Percentiles rank a stretch among this genome's conserved stretches.
Evolutionary conservation across 2,329 filamentous ascomycete genomes (phyloP).

Genomic region (Penicillium corylophilum): DNA sequence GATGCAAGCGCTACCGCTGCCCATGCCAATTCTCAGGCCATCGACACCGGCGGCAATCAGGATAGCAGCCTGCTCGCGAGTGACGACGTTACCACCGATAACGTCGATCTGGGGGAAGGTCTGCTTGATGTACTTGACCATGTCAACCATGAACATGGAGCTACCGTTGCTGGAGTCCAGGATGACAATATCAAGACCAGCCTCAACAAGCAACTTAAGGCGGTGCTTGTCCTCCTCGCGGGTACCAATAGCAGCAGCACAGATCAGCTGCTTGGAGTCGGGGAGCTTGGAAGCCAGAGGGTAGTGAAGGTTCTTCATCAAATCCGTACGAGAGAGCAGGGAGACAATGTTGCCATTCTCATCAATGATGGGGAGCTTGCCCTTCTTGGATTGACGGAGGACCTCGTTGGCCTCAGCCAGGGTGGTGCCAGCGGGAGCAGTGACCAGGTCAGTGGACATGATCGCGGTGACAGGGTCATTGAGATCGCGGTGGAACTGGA

Average conservation of each 20-base stretch:
- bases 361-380: conserved; percentile 93
- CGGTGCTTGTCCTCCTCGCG: conserved; percentile 88
- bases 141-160: conserved; percentile 97
- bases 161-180: conserved; percentile 97
- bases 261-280: conserved; percentile 95
- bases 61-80: conserved; percentile 87
- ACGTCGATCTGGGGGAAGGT: conserved; percentile 85
- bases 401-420: conserved; percentile 89
- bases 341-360: conserved; percentile 80
- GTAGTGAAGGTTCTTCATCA: conserved; percentile 98
- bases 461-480: conserved; percentile 75
- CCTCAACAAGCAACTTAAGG: conserved; percentile 84
- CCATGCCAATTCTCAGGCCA: conserved; percentile 97
- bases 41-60: conserved; percentile 93
- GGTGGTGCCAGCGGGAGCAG: conserved; percentile 77
- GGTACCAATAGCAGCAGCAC: conserved; percentile 92
- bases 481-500: conserved; percentile 85
- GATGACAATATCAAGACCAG: conserved; percentile 91
- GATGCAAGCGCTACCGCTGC: conserved; percentile 95
- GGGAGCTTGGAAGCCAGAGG: conserved; percentile 94
- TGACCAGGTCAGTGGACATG: conserved; percentile 95
- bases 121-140: conserved; percentile 94
- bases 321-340: conserved; percentile 87
- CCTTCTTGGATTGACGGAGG: conserved; percentile 94
- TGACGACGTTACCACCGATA: conserved; percentile 98